These are phyloP conservation scores for Fusarium cicatricum DNA, from an alignment of 2,329 filamentous ascomycete genomes.

Conservation along the genomic window DNA sequence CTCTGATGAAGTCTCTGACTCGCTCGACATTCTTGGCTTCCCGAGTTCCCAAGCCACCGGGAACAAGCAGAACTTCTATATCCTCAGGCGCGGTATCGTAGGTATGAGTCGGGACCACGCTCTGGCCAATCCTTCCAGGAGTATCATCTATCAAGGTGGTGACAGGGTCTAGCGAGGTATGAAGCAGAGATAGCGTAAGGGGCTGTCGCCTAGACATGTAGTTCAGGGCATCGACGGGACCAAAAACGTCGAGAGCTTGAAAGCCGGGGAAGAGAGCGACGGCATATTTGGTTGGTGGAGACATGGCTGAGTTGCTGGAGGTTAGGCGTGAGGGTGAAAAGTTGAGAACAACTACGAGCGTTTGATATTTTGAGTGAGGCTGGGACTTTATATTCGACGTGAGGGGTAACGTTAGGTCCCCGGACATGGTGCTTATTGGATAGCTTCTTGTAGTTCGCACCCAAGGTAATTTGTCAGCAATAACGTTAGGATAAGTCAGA, in stretches of 20 bases:
- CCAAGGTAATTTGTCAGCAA: too few relatives aligned
- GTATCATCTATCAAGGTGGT: constrained; percentile 29
- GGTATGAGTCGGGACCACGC: constrained; percentile 49
- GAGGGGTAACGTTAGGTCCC: too few relatives aligned
- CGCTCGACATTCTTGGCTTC: constrained; percentile 31
- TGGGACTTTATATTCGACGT: too few relatives aligned
- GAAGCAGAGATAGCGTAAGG: constrained; percentile 42
- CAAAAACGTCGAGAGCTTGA: constrained; percentile 42
- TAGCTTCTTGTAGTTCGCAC: too few relatives aligned
- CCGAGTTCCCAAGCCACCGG: constrained; percentile 48
- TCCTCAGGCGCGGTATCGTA: constrained; percentile 47
- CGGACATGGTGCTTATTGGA: too few relatives aligned
- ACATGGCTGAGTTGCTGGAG: neutral
- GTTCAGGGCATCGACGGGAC: constrained; percentile 48
- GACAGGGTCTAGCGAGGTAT: constrained; percentile 42
- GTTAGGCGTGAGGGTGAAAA: neutral
- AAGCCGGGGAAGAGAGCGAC: constrained; percentile 37
- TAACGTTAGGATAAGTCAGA: too few relatives aligned
- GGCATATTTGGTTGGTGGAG: constrained; percentile 31
- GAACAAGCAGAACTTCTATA: constrained; percentile 50
- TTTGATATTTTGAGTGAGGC: too few relatives aligned
- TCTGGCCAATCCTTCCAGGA: constrained; percentile 41
- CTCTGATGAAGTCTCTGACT: constrained; percentile 53
- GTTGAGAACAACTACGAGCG: neutral
- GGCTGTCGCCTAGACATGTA: constrained; percentile 36